Evolutionary conservation across 176 grass and related monocot species (phyloP).

Genomic region (Echinochloa phyllopogon): DNA sequence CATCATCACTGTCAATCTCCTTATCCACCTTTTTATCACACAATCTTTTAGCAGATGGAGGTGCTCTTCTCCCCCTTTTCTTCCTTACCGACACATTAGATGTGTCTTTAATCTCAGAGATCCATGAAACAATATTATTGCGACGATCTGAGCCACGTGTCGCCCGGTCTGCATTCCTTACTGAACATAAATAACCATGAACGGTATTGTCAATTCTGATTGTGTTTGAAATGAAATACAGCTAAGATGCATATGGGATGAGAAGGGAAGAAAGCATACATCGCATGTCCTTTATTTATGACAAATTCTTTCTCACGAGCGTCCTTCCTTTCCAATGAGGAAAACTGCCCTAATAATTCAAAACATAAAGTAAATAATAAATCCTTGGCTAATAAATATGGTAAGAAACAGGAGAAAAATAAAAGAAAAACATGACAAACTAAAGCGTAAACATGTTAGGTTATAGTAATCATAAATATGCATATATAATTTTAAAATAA

Average conservation of each 20-base stretch:
- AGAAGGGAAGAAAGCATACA: constrained; percentile 31
- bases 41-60: constrained; percentile 42
- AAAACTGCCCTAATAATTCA: constrained; percentile 22
- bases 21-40: constrained; percentile 45
- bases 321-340: constrained; percentile 11
- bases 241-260: constrained; percentile 26
- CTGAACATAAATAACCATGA: constrained; percentile 31
- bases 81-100: constrained; percentile 48
- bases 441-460: not conserved
- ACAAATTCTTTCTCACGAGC: constrained; percentile 16
- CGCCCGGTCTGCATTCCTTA: constrained; percentile 15
- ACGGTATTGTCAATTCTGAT: not conserved
- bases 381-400: constrained; percentile 19
- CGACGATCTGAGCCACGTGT: not conserved
- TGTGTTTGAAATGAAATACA: constrained; percentile 20
- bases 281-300: constrained; percentile 38
- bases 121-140: constrained; percentile 43
- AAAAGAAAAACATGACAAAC: constrained; percentile 16
- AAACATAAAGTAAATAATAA: constrained; percentile 5
- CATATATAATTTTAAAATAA: not conserved
- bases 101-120: constrained; percentile 35
- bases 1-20: constrained; percentile 38
- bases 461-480: not conserved
- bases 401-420: not conserved
- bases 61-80: constrained; percentile 43